These are phyloP conservation scores for Petunia hybrid DNA, from an alignment of 305 asterid genomes.

Conservation along the genomic window DNA sequence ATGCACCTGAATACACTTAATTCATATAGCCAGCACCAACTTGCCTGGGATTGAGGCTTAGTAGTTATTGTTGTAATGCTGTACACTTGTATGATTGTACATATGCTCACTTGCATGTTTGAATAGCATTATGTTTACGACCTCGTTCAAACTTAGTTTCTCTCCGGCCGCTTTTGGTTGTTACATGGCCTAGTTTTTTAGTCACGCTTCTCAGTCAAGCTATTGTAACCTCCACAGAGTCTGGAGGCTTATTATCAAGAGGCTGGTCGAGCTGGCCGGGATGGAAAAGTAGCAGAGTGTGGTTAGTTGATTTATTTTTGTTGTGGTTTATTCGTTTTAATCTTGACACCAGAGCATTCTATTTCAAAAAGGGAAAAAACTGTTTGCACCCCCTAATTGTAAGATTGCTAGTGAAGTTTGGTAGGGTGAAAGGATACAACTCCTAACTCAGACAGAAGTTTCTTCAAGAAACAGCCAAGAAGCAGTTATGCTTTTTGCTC, in stretches of 20 bases:
- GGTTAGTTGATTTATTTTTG: constrained; percentile 48
- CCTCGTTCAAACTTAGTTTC: constrained; percentile 8
- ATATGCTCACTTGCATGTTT: neutral
- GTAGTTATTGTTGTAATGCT: too few species aligned
- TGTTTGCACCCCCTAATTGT: neutral
- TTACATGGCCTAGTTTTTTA: neutral
- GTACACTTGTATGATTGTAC: neutral
- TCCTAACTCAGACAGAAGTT: neutral
- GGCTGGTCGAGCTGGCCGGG: constrained; percentile 93
- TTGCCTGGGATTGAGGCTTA: too few species aligned
- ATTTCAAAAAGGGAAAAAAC: constrained; percentile 21
- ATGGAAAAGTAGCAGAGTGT: constrained; percentile 79
- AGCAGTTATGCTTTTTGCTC: neutral
- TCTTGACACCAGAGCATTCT: constrained; percentile 20
- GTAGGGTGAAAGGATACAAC: constrained; percentile 19
- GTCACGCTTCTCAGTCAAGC: neutral
- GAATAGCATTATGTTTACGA: neutral
- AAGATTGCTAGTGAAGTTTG: neutral
- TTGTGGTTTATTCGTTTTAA: constrained; percentile 13
- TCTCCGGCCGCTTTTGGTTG: neutral
- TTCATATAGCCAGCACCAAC: too few species aligned
- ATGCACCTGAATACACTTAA: too few species aligned
- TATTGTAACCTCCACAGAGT: constrained; percentile 53
- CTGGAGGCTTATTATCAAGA: constrained; percentile 91
- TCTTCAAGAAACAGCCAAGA: neutral